These are phyloP conservation scores for Myxozyma sirexii DNA, from an alignment of 805 yeast genomes.

Conservation along the genomic window DNA sequence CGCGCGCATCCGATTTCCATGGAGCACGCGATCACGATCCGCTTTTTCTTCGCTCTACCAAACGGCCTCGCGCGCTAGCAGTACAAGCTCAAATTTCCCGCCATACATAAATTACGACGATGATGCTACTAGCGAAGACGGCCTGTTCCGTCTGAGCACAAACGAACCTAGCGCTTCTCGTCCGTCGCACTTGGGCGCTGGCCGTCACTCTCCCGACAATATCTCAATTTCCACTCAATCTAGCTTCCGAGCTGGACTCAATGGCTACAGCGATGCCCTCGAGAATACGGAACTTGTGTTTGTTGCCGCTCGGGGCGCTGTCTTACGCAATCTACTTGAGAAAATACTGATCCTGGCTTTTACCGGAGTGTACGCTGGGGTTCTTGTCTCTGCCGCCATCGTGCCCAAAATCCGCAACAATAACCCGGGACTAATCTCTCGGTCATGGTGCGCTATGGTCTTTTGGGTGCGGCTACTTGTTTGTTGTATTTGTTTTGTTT, in stretches of 20 bases:
- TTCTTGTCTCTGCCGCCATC: not conserved
- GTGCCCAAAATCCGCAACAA: not conserved
- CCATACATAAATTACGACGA: not conserved
- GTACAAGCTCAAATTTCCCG: not conserved
- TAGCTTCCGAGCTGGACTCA: not conserved
- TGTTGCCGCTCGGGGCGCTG: not conserved
- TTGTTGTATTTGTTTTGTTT: not conserved
- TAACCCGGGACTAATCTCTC: not conserved
- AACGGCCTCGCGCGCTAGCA: not conserved
- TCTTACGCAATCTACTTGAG: not conserved
- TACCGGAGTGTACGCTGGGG: not conserved
- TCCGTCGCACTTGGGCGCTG: not conserved
- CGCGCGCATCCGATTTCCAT: not conserved
- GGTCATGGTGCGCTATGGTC: not conserved
- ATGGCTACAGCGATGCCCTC: conserved; percentile 1
- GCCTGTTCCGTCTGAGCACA: conserved; percentile 1
- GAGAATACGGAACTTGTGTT: conserved; percentile 2
- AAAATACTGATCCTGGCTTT: not conserved
- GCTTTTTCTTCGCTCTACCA: not conserved
- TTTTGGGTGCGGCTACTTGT: conserved; percentile 7
- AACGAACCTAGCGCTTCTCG: not conserved
- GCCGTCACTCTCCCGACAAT: not conserved
- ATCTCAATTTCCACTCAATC: conserved; percentile 3
- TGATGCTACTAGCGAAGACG: conserved; percentile 5
- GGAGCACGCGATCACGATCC: conserved; percentile 6